These are phyloP conservation scores for Fraxinus ornus DNA, from an alignment of 305 asterid species.

Conservation along the genomic window DNA sequence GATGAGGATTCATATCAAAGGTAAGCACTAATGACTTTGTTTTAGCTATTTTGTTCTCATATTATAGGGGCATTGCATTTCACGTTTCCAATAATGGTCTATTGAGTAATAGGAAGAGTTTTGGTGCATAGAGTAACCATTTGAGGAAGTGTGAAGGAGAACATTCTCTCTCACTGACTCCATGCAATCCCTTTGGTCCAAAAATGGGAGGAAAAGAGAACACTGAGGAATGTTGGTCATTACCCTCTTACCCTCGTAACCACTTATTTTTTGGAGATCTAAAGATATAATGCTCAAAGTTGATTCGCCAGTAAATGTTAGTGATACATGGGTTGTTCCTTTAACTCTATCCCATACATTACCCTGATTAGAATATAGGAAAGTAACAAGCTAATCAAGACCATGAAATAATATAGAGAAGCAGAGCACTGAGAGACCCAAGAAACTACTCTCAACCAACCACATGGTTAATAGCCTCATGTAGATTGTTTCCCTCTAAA, in stretches of 20 bases:
- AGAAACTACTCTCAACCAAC: background rate
- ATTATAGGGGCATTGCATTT: slow-evolving; percentile 16
- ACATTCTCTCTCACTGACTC: background rate
- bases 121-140: slow-evolving; percentile 12
- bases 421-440: background rate
- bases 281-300: background rate
- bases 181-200: background rate
- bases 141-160: slow-evolving; percentile 5
- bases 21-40: slow-evolving; percentile 36
- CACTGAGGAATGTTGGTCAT: background rate
- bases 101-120: slow-evolving; percentile 4
- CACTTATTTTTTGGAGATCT: background rate
- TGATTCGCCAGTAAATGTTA: background rate
- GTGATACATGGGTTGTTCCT: background rate
- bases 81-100: slow-evolving; percentile 13
- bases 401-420: slow-evolving; percentile 2
- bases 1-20: slow-evolving; percentile 74
- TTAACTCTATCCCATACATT: background rate
- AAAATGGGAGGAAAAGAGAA: slow-evolving; percentile 15
- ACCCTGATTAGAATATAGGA: background rate
- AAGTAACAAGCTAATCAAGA: background rate
- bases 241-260: background rate
- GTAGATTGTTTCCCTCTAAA: background rate
- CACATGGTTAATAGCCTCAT: background rate
- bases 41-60: slow-evolving; percentile 25